Conservation (phyloP, 148 eudicot genomes). For the Chenopodium formosanum region DNA sequence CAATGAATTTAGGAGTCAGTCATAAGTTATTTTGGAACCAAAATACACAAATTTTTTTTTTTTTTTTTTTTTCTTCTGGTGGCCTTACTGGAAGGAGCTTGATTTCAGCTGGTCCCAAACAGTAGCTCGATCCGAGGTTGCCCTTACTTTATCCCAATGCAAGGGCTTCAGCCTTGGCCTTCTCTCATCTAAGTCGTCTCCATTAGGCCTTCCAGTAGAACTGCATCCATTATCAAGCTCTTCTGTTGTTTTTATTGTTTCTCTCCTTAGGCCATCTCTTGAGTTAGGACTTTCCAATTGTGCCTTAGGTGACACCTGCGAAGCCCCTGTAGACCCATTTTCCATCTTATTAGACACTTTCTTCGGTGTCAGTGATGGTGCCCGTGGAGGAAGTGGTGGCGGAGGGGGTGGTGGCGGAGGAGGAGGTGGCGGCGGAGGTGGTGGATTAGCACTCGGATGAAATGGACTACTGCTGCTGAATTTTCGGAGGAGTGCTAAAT, state of each 20-base stretch:
- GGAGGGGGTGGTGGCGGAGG: conserved; percentile 36
- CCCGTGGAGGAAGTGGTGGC: conserved; percentile 37
- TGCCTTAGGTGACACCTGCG: conserved; percentile 26
- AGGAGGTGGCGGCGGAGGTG: conserved; percentile 22
- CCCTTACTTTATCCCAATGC: conserved; percentile 95
- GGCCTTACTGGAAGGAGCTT: conserved; percentile 90
- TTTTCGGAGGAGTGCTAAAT: conserved; percentile 54
- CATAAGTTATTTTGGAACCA: not conserved
- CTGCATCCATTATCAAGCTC: conserved; percentile 37
- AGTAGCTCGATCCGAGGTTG: conserved; percentile 77
- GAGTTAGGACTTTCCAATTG: conserved; percentile 28
- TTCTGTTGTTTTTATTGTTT: conserved; percentile 29
- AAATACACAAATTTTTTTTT: not conserved
- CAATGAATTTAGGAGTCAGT: conserved; percentile 15
- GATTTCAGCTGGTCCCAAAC: conserved; percentile 94
- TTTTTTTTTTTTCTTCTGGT: not conserved
- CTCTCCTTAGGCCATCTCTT: conserved; percentile 29
- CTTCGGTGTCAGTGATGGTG: conserved; percentile 26
- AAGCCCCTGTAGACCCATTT: conserved; percentile 27
- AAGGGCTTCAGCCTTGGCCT: conserved; percentile 78
- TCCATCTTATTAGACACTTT: conserved; percentile 22
- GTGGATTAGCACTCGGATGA: conserved; percentile 36
- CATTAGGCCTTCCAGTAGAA: conserved; percentile 46
- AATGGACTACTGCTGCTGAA: conserved; percentile 38
- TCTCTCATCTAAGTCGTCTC: conserved; percentile 57